Evolutionary conservation across 208 protist species (phyloP), one percentile per base, ranked within the genome.

Genomic region (Leishmania gerbilli): DNA sequence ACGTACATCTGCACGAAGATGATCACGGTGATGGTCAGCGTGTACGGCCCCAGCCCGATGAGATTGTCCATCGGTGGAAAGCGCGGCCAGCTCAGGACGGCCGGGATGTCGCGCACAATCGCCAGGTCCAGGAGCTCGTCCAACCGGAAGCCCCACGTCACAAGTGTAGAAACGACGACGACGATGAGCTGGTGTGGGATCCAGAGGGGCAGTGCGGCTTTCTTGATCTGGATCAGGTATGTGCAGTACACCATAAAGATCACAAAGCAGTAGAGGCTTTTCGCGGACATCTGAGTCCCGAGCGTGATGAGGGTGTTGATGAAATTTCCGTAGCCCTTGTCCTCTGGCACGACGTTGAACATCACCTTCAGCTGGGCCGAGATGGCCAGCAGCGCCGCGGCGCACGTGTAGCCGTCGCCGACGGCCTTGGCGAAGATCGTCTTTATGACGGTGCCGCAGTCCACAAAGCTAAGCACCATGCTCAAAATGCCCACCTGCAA

Each of bases 131-230:
- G 71, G 17, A 67, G 56, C 65, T 84, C 5, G 68, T 92, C 82
- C 13, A 92, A 80, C 3, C 65, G 76, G 51, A 88, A 82, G 49
- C 74, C 62, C 74, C 71, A 85, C 42, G 89, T 92, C 37, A 92
- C 19, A 5, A 89, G 49, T 27, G 79, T 92, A n/a, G 87, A 89
- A 2, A 87, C 82, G 47, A 92, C 87, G 67, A 92, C 83, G 34
- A 92, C 87, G 71, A 92, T 90, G 51, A 92, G 87, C 85, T 90
- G 89, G 71, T 92, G 89, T 34, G 89, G 89, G 69, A 92, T 87
- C 85, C 89, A 92, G 49, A 88, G 56, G 0, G 89, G 89, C 74
- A 92, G 79, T 45, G 58, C 58, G 37, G 74, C 81, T 72, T 87
- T 85, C 82, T 90, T 92, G 76, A 92, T 85, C 51, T 86, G 81